phyloP scores from a whole-genome alignment of 345 rosid genomes.

The Hibiscus mutabilis region DNA sequence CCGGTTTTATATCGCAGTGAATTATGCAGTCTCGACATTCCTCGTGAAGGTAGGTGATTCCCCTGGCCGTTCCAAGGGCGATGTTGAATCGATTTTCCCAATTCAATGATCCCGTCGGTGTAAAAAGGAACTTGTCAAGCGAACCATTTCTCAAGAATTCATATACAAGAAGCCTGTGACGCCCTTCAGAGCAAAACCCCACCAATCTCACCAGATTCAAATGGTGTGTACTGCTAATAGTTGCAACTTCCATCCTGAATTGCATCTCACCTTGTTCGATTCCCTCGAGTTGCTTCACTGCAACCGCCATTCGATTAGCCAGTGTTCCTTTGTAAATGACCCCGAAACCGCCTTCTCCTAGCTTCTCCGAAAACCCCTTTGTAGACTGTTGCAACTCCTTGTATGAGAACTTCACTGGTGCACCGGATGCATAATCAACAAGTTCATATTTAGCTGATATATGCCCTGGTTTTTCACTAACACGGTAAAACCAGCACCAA shows the following conservation, averaged over 20 bases:
- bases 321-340: constrained; percentile 52
- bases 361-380: constrained; percentile 40
- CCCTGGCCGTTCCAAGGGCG: constrained; percentile 56
- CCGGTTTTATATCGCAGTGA: constrained; percentile 56
- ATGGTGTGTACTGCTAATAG: constrained; percentile 69
- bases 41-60: constrained; percentile 60
- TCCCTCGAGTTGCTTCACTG: constrained; percentile 57
- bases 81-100: constrained; percentile 55
- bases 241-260: constrained; percentile 65
- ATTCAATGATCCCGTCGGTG: constrained; percentile 23
- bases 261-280: constrained; percentile 57
- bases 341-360: constrained; percentile 65
- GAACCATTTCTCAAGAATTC: constrained; percentile 66
- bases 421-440: constrained; percentile 59
- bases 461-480: constrained; percentile 28
- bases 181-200: constrained; percentile 59
- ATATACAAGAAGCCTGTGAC: constrained; percentile 54
- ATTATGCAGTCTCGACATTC: constrained; percentile 60
- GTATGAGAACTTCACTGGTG: constrained; percentile 48
- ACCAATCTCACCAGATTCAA: constrained; percentile 51
- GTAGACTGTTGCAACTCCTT: constrained; percentile 47
- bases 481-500: constrained; percentile 48
- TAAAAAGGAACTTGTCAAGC: constrained; percentile 49
- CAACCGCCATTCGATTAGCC: constrained; percentile 33
- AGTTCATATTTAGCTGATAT: constrained; percentile 39